A percentile compares a stretch with the other conserved stretches of the same genome.
These are phyloP conservation scores for Colletotrichum neosansevieriae DNA, from an alignment of 2,329 filamentous ascomycete genomes.

Conservation along the genomic window DNA sequence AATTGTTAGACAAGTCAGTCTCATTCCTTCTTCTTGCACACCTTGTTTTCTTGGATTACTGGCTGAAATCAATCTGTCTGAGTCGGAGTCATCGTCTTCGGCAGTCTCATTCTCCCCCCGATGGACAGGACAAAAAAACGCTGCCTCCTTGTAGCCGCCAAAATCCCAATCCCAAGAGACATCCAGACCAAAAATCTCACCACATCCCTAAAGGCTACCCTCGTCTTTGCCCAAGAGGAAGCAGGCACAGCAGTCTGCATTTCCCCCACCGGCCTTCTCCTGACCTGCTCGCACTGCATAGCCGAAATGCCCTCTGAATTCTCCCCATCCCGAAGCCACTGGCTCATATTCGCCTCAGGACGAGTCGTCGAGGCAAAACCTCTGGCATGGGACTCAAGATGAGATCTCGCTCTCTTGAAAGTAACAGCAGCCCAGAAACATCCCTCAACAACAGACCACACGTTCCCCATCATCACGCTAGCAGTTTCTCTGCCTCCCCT, in stretches of 20 bases:
- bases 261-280: conserved; percentile 55
- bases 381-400: conserved; percentile 54
- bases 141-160: conserved; percentile 1
- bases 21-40: not conserved
- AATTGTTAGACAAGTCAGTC: too few species aligned
- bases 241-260: conserved; percentile 65
- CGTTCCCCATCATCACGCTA: conserved; percentile 43
- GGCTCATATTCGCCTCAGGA: conserved; percentile 59
- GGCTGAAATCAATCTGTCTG: not conserved
- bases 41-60: too few species aligned
- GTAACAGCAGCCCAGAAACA: conserved; percentile 49
- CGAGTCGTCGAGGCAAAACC: conserved; percentile 53
- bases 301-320: conserved; percentile 55
- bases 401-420: conserved; percentile 61
- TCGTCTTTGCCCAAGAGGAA: conserved; percentile 62
- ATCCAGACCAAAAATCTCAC: conserved; percentile 12
- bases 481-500: conserved; percentile 39
- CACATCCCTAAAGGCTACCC: conserved; percentile 45
- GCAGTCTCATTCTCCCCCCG: conserved; percentile 2
- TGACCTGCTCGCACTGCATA: conserved; percentile 65
- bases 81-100: not conserved
- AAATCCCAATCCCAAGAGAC: conserved; percentile 17
- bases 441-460: not conserved
- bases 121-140: conserved; percentile 34
- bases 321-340: conserved; percentile 46